Evolutionary conservation across 2,329 filamentous ascomycete species (phyloP).

Genomic region (Xylariaceae sp.): DNA sequence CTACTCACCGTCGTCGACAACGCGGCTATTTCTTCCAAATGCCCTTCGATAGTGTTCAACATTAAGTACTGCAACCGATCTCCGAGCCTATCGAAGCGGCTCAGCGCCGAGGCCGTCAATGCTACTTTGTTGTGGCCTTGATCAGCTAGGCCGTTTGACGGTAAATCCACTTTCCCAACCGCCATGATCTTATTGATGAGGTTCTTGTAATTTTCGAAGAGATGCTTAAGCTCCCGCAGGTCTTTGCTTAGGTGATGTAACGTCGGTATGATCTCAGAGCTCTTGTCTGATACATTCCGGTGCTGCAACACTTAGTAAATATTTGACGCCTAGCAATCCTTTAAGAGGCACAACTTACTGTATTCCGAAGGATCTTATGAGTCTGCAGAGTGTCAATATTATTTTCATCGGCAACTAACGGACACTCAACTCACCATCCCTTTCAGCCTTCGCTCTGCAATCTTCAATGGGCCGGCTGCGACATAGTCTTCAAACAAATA

Average conservation of each 20-base stretch:
- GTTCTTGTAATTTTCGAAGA: conserved; percentile 63
- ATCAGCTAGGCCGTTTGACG: conserved; percentile 6
- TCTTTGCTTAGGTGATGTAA: conserved; percentile 64
- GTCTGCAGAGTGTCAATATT: conserved; percentile 33
- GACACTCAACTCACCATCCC: conserved; percentile 45
- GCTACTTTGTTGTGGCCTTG: conserved; percentile 30
- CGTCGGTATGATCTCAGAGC: conserved; percentile 56
- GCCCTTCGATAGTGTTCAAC: conserved; percentile 63
- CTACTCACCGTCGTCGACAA: conserved; percentile 65
- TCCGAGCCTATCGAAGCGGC: conserved; percentile 61
- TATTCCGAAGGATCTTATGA: conserved; percentile 38
- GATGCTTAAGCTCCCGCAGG: conserved; percentile 60
- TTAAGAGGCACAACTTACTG: conserved; percentile 32
- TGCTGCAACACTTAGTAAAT: conserved; percentile 28
- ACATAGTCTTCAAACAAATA: conserved; percentile 70
- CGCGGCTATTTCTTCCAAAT: conserved; percentile 70
- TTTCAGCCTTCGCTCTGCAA: conserved; percentile 49
- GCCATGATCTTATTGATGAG: conserved; percentile 61
- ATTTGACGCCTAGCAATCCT: neutral
- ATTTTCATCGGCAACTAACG: conserved; percentile 4
- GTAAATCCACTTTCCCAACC: conserved; percentile 36
- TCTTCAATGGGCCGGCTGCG: conserved; percentile 58
- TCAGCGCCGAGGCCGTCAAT: conserved; percentile 50
- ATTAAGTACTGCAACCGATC: conserved; percentile 64
- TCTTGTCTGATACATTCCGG: conserved; percentile 42